Evolutionary conservation across 2,329 filamentous ascomycete species (phyloP).

Genomic region (Colletotrichum sp.): DNA sequence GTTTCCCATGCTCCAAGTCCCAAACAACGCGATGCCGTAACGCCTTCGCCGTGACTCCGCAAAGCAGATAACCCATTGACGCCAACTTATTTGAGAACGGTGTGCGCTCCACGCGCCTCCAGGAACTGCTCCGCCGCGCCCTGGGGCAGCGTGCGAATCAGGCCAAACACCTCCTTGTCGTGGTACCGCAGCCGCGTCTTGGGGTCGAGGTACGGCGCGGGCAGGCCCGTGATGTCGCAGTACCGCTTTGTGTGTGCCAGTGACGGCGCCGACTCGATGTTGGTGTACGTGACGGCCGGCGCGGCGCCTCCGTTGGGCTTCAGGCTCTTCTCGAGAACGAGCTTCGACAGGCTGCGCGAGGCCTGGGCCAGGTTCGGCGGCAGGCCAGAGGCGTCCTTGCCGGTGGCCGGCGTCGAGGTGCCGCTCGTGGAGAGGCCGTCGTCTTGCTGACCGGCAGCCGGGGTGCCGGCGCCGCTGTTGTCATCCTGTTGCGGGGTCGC

Average conservation of each 20-base stretch:
- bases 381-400: conserved; percentile 38
- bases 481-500: conserved; percentile 77
- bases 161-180: conserved; percentile 87
- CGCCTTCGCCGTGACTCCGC: neutral
- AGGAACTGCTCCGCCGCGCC: conserved; percentile 87
- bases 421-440: conserved; percentile 63
- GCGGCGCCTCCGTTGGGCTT: conserved; percentile 52
- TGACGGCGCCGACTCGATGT: conserved; percentile 93
- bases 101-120: conserved; percentile 89
- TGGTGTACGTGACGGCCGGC: conserved; percentile 87
- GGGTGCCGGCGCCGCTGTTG: conserved; percentile 76
- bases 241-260: conserved; percentile 86
- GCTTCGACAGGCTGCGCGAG: conserved; percentile 81
- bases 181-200: conserved; percentile 95
- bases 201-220: conserved; percentile 91
- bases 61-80: neutral
- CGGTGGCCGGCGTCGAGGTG: conserved; percentile 59
- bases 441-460: conserved; percentile 36
- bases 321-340: conserved; percentile 86
- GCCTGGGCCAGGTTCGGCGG: conserved; percentile 85
- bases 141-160: conserved; percentile 81
- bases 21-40: neutral
- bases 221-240: conserved; percentile 92
- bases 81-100: conserved; percentile 77
- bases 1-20: neutral